Conservation (phyloP, 768 basidiomycete genomes). For the Suillus ampliporus region DNA sequence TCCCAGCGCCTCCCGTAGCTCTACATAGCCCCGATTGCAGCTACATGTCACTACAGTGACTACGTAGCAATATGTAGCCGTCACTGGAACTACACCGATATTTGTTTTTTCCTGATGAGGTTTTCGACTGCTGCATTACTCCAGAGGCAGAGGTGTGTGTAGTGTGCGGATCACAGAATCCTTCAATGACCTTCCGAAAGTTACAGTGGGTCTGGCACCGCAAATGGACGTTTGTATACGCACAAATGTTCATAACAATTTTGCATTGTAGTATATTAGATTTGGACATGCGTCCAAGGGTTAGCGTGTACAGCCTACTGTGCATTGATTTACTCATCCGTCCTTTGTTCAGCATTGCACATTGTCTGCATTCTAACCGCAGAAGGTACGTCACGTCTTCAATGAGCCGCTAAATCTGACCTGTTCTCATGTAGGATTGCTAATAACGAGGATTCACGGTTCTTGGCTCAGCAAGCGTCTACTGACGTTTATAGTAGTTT, state of each 20-base stretch:
- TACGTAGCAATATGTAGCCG: no score
- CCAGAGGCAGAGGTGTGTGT: constrained; percentile 26
- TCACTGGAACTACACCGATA: no score
- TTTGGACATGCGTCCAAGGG: constrained; percentile 1
- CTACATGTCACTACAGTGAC: no score
- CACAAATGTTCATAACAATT: not conserved
- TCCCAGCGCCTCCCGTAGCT: no score
- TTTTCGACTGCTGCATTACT: constrained; percentile 29
- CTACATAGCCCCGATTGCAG: no score
- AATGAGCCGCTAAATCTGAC: not conserved
- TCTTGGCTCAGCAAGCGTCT: not conserved
- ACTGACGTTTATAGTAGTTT: not conserved
- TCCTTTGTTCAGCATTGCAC: not conserved
- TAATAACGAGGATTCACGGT: constrained; percentile 1
- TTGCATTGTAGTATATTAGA: not conserved
- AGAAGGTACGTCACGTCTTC: not conserved
- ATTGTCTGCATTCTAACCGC: not conserved
- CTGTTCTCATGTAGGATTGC: not conserved
- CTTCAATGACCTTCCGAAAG: constrained; percentile 14
- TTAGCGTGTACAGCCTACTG: not conserved
- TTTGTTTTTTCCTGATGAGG: no score
- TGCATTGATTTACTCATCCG: not conserved
- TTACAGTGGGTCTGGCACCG: constrained; percentile 30
- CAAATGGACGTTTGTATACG: constrained; percentile 22
- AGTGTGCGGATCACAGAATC: not conserved